Conservation (phyloP, 2,329 filamentous ascomycete species). For the Phyllosticta citribraziliensis region DNA sequence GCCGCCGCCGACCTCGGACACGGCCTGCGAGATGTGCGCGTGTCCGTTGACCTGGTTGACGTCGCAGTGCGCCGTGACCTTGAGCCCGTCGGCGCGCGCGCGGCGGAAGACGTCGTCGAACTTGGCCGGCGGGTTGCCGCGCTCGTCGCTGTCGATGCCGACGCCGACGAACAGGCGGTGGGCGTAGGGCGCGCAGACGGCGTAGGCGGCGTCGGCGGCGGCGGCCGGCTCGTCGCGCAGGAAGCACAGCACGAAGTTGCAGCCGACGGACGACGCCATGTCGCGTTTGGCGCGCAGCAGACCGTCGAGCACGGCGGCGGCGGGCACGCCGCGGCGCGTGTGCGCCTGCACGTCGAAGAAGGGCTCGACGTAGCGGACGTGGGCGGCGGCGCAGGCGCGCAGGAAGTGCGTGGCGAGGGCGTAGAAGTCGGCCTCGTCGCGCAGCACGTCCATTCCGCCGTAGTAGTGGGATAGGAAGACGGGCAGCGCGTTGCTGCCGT, state of each 20-base stretch:
- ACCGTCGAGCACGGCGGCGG: constrained; percentile 25
- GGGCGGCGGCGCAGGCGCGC: constrained; percentile 23
- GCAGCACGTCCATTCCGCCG: constrained; percentile 21
- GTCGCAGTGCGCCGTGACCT: constrained; percentile 42
- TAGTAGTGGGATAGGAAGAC: constrained; percentile 20
- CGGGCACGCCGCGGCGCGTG: constrained; percentile 27
- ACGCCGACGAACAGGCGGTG: constrained; percentile 35
- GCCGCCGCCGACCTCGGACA: constrained; percentile 18
- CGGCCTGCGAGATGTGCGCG: constrained; percentile 33
- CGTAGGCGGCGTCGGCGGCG: constrained; percentile 32
- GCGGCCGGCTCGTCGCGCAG: constrained; percentile 31
- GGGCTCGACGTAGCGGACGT: constrained; percentile 32
- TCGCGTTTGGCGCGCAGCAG: constrained; percentile 18
- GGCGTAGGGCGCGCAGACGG: constrained; percentile 31
- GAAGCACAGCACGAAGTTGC: constrained; percentile 35
- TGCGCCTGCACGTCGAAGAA: constrained; percentile 38
- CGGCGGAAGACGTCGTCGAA: constrained; percentile 33
- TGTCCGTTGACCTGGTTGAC: constrained; percentile 41
- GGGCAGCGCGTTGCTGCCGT: constrained; percentile 18
- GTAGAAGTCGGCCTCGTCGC: constrained; percentile 29
- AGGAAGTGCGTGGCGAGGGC: constrained; percentile 34
- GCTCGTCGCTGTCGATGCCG: constrained; percentile 40
- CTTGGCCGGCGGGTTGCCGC: constrained; percentile 34
- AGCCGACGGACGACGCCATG: constrained; percentile 11
- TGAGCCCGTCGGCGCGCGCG: constrained; percentile 33